Evolutionary conservation across 2,329 filamentous ascomycete species (phyloP), one percentile per base, ranked within the genome.

Genomic region (Curvularia hawaiiensis): DNA sequence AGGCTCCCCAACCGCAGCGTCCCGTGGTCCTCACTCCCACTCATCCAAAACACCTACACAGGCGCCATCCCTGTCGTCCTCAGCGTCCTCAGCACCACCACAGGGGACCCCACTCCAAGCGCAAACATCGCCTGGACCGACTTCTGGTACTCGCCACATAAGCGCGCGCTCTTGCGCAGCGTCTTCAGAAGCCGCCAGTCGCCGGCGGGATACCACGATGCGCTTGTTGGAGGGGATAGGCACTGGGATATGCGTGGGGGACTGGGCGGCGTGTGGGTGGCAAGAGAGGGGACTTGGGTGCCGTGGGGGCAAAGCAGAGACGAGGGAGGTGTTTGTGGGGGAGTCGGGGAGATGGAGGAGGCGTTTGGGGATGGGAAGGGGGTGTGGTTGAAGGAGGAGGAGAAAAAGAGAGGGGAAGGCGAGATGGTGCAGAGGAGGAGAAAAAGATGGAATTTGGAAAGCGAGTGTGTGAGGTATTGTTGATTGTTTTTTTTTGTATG

Each of bases 201-300:
- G 62, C 61, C 79, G 1, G 70, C 76, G 30, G 77, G 79, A 0
- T 78, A 79, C 14, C 77, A 80, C 53, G 76, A 76, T 10, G 77
- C 78, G 0, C 73, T 79, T 7, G 72, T 79, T 0, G 82, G 80
- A 12, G 81, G 80, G 3, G 77, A 81, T 49, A 72, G 76, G 1
- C 77, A 76, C 69, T 82, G 81, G 80, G 80, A 84, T 62, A 67
- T 75, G 52, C 78, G 82, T 14, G 83, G 82, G 10, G 83, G 83
- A 0, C 77, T 75, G n/a, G 82, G 83, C 3, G 83, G 83, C 8
- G 70, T 84, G 3, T 85, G 83, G 83, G 83, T 82, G 0, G 79
- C 78, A 12, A 71, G 75, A n/a, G 76, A 76, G 20, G 74, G 77
- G 38, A 60, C 63, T 0, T 85, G 82, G 82, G 58, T 83, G 22